Evolutionary conservation across 106 monocot genomes (phyloP), one percentile per base, ranked within the genome.

Genomic region (Iris macrosiphon): DNA sequence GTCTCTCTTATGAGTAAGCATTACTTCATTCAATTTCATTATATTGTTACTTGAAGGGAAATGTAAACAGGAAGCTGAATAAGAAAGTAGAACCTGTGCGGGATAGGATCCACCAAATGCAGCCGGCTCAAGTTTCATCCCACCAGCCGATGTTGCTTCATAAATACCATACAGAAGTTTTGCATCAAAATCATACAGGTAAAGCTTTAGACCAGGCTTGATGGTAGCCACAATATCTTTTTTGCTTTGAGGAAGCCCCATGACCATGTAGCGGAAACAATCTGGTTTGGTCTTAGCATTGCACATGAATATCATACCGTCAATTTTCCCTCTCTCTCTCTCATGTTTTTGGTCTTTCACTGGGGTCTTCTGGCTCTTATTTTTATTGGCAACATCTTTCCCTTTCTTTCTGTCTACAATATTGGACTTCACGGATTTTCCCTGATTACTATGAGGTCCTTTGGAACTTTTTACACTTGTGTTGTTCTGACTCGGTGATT

Each of bases 61-160:
- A 24, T 8, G 33, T 44, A 35, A 48, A 39, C 25, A 27, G 45
- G 55, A 44, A 52, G 8, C 41, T 55, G 25, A 38, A 61, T 46
- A 33, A 21, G 46, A 44, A 29, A 45, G 53, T 52, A 32, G 31
- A 15, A 77, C 76, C 77, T 78, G 72, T 30, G 71, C 72, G 18
- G 56, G 53, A 21, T 60, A 78, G 27, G 40, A 32, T 10, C 77
- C 66, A 57, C 49, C 45, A 31, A 72, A 78, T 49, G 77, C 77
- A 48, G 55, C 57, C 32, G 71, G 55, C 37, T 78, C 77, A 61
- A 78, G 66, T 8, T 66, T 78, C 72, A 78, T 34, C 37, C 77
- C 77, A 34, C 77, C 77, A 28, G 10, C 14, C 33, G 77, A 78
- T 28, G 72, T 48, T 20, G 72, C 77, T 65, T 78, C 51, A 30